Percentiles rank a stretch among this genome's conserved stretches.
Evolutionary conservation across 2,329 filamentous ascomycete species (phyloP).

Genomic region (Byssochlamys sp.): DNA sequence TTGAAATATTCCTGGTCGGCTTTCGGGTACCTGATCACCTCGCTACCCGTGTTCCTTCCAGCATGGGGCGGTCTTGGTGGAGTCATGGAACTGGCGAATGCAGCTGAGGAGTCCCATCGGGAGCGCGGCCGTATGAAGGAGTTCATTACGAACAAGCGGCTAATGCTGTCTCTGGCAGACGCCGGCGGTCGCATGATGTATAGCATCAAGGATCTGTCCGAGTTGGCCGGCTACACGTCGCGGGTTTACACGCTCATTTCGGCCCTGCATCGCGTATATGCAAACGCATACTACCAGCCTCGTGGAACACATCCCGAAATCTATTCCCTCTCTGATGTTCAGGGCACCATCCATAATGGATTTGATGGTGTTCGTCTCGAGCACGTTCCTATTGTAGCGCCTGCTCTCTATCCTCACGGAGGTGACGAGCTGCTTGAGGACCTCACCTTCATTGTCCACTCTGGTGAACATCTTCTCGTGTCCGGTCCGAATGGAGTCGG

Average conservation of each 20-base stretch:
- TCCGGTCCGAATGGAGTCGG: constrained; percentile 91
- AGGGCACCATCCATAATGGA: constrained; percentile 86
- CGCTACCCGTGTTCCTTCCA: constrained; percentile 84
- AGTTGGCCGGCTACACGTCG: constrained; percentile 90
- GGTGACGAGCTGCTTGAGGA: constrained; percentile 86
- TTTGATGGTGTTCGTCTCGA: constrained; percentile 92
- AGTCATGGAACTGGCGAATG: constrained; percentile 52
- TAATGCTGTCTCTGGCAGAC: constrained; percentile 94
- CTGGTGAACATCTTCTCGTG: constrained; percentile 86
- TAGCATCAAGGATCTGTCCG: constrained; percentile 93
- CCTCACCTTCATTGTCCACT: constrained; percentile 77
- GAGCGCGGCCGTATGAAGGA: constrained; percentile 90
- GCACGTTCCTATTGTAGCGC: constrained; percentile 84
- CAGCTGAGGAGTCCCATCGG: constrained; percentile 33
- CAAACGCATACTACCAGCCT: constrained; percentile 69
- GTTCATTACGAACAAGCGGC: constrained; percentile 96
- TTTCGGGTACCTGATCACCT: constrained; percentile 88
- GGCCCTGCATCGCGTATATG: constrained; percentile 85
- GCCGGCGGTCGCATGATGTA: constrained; percentile 99
- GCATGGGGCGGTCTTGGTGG: constrained; percentile 83
- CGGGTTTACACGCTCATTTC: constrained; percentile 92
- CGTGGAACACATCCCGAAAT: constrained; percentile 62
- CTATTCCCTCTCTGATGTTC: constrained; percentile 80
- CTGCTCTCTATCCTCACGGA: constrained; percentile 74
- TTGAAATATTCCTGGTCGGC: constrained; percentile 98